Conservation (phyloP, 495 filamentous ascomycete genomes). For the Staphylotrichum tortipilum region DNA sequence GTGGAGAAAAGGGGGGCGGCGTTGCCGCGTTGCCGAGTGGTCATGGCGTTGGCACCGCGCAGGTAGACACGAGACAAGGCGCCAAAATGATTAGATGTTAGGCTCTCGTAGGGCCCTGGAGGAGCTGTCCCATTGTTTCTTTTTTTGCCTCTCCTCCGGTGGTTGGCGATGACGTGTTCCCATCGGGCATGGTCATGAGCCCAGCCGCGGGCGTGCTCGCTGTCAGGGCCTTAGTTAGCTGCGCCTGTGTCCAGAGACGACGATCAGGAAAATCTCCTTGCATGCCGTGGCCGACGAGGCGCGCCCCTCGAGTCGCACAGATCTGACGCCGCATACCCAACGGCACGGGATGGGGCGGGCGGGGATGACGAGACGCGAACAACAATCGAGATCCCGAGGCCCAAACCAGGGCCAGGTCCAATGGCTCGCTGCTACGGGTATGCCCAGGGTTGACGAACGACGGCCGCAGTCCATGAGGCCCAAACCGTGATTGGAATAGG, state of each 20-base stretch:
- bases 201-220: no score
- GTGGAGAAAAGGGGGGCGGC: no score
- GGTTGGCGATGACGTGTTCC: not conserved
- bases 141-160: not conserved
- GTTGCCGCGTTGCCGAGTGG: no score
- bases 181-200: not conserved
- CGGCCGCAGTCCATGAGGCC: not conserved
- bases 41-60: not conserved
- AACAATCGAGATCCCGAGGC: no score
- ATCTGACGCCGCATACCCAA: slow-evolving; percentile 1
- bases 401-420: no score
- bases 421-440: not conserved
- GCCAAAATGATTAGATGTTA: not conserved
- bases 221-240: not conserved
- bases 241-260: no score
- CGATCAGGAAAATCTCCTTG: no score
- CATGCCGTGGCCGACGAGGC: not conserved
- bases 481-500: not conserved
- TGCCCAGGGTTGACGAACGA: not conserved
- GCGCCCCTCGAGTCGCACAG: slow-evolving; percentile 5
- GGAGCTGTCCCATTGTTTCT: not conserved
- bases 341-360: not conserved
- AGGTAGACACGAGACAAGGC: not conserved
- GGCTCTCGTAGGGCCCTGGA: not conserved
- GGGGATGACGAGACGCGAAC: not conserved